Base-by-base conservation (phyloP, 23 red algal genomes). In the Gracilaria domingensis region DNA sequence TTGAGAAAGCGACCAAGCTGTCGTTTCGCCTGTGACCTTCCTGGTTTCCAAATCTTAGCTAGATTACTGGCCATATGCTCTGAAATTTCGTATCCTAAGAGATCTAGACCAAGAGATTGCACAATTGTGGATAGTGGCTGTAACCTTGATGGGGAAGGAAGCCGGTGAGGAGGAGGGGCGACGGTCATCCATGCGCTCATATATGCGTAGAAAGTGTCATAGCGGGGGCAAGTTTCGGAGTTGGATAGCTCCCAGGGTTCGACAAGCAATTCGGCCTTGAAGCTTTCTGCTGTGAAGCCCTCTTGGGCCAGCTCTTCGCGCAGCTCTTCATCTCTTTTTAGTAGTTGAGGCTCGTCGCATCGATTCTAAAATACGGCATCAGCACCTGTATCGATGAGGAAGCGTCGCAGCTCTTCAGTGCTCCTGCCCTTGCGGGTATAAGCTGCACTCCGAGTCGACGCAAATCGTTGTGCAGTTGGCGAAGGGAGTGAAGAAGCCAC, bases 231-330 rank as follows among this genome's bases (percentile, higher is more conserved):
- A 38, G 91, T 79, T 4, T 77, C 69, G 16, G 84, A 82, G 69
- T 40, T 80, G 51, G 33, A 16, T 12, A 99, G 57, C 70, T 99
- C 97, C 97, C 97, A 99, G 25, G 97, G 97, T 54, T 99, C 97
- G n/a, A 99, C 97, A 24, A 99, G 67, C 25, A 99, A 53, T 66
- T 99, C 97, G 4, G 97, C 88, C 61, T 99, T 99, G 82, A 99
- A 99, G 35, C 90, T 93, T 72, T 93, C 94, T 35, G 91, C 91
- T 39, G 88, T 88, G 42, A 95, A 76, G 36, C 90, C 93, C 32
- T 79, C 66, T 28, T 61, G 50, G 24, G 64, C 53, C 53, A 95
- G 91, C 62, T 92, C 86, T 25, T 51, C 61, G 16, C 93, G 91
- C 32, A 98, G 37, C 44, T 92, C 80, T 76, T 99, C 97, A 49